Conservation (phyloP, 2,329 filamentous ascomycete species). For the Bipolaris victoriae region DNA sequence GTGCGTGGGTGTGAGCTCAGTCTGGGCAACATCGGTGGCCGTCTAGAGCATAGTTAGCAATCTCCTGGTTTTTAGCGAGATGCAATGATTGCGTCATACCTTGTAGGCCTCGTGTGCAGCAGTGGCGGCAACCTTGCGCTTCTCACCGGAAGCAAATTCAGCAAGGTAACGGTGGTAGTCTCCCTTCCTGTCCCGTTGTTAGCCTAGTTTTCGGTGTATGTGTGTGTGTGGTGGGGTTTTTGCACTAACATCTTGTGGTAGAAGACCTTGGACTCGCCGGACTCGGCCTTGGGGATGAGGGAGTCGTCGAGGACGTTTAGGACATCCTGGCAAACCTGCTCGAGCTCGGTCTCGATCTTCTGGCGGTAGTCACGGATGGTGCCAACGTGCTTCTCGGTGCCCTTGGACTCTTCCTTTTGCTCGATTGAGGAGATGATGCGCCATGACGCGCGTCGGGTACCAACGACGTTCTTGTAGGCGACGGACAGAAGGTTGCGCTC, state of each 20-base stretch:
- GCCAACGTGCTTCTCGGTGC: slow-evolving; percentile 89
- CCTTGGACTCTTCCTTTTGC: slow-evolving; percentile 99
- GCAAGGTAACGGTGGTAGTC: slow-evolving; percentile 96
- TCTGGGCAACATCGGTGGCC: slow-evolving; percentile 97
- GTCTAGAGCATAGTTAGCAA: slow-evolving; percentile 62
- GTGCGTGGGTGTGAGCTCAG: slow-evolving; percentile 95
- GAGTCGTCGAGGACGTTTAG: slow-evolving; percentile 91
- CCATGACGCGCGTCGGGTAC: slow-evolving; percentile 97
- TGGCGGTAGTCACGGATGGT: slow-evolving; percentile 97
- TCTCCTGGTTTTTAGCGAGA: slow-evolving; percentile 14
- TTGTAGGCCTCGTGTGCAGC: slow-evolving; percentile 96
- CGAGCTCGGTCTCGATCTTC: slow-evolving; percentile 97
- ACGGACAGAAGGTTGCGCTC: slow-evolving; percentile 93
- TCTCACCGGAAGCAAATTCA: slow-evolving; percentile 91
- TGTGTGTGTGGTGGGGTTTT: background rate
- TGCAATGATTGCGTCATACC: slow-evolving; percentile 62
- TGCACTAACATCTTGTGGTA: slow-evolving; percentile 98
- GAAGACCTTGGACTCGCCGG: slow-evolving; percentile 99
- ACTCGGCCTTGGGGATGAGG: slow-evolving; percentile 93
- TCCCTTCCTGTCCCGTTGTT: slow-evolving; percentile 74
- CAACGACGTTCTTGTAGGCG: slow-evolving; percentile 99
- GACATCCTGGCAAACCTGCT: slow-evolving; percentile 98
- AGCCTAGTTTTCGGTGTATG: slow-evolving; percentile 18
- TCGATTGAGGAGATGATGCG: slow-evolving; percentile 99
- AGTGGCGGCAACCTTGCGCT: slow-evolving; percentile 86